Base-by-base conservation (phyloP, 257 asterid genomes). In the Solanum gandarillasii region DNA sequence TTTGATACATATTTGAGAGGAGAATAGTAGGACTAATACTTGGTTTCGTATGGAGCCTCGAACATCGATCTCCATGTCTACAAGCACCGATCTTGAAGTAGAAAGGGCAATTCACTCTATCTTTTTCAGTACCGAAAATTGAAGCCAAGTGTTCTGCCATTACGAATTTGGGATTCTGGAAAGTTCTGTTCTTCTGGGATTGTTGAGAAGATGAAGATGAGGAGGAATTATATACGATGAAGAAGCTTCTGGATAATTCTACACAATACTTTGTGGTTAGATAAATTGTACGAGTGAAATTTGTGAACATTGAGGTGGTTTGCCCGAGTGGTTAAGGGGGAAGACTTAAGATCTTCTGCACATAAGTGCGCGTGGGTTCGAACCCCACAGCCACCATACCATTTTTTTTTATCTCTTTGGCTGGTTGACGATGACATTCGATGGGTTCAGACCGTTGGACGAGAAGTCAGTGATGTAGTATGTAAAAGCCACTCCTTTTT, bases 1-100 rank as follows among this genome's bases (percentile, higher is more conserved):
- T 92, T 91, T 94, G 98, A 90, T 97, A 96, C 98, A 97, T 97
- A 89, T 97, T 97, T 36, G 98, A 94, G 23, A 96, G 93, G 87
- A 96, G 90, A 20, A 96, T 91, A 25, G 98, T 95, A 5, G 99
- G 98, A 90, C 99, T 96, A 75, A 94, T 93, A 90, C 98, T 94
- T 14, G 99, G 99, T 88, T 95, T 96, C 58, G 98, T 94, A 90
- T 96, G 99, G 83, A 94, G 98, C 41, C 98, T 97, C 32, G 98
- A 96, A 87, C 98, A 95, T 39, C 99, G 98, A 90, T 97, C 98
- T 3, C 98, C 99, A 90, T 97, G 99, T 41, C 99, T 93, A 85
- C 98, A 95, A 43, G 98, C 99, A 84, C 98, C 99, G 92, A 95
- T 95, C 93, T 97, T 97, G 91, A 95, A 96, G 89, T 96, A 96